Evolutionary conservation across 768 basidiomycete genomes (phyloP).

Genomic region (Vararia minispora): DNA sequence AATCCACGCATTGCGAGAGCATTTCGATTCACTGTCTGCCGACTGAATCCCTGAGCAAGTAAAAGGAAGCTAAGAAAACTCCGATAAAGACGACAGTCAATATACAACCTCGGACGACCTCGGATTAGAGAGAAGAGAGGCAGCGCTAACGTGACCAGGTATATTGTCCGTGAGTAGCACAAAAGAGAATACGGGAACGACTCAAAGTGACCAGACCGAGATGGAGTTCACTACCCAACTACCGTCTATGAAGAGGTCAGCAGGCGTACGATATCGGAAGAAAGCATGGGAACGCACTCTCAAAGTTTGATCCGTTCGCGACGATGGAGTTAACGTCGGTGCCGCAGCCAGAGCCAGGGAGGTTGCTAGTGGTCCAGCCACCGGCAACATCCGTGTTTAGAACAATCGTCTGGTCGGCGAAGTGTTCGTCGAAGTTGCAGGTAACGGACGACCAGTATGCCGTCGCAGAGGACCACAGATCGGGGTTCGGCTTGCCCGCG

Average conservation of each 20-base stretch:
- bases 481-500: neutral
- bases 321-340: conserved; percentile 1
- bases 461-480: neutral
- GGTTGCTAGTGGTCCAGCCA: conserved; percentile 4
- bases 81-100: too few species aligned
- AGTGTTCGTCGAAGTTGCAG: conserved; percentile 2
- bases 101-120: too few species aligned
- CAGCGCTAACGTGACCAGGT: too few species aligned
- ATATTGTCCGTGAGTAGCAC: too few species aligned
- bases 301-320: conserved; percentile 1
- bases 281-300: neutral
- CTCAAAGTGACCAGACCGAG: too few species aligned
- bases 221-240: conserved; percentile 6
- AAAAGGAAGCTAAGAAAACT: too few species aligned
- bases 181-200: too few species aligned
- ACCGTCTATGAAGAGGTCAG: conserved; percentile 1
- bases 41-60: too few species aligned
- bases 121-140: too few species aligned
- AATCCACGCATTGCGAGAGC: too few species aligned
- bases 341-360: conserved; percentile 2
- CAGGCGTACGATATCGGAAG: neutral
- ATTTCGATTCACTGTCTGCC: too few species aligned
- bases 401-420: conserved; percentile 1
- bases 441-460: conserved; percentile 1
- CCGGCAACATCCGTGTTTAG: conserved; percentile 8